These are phyloP conservation scores for Hericium erinaceus DNA, from an alignment of 768 basidiomycete species.

Conservation along the genomic window DNA sequence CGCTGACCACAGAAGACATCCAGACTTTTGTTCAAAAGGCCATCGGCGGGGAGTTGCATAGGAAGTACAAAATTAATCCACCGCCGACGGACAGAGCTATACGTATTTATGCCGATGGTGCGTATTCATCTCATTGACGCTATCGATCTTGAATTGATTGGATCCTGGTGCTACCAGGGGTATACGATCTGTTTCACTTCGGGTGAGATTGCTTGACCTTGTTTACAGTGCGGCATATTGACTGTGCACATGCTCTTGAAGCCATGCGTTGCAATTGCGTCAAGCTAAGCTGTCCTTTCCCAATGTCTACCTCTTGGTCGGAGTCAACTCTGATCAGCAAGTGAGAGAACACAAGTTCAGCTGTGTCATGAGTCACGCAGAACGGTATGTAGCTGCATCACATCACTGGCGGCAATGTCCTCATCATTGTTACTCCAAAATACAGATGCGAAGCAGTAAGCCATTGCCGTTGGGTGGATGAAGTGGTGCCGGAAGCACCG, in stretches of 20 bases:
- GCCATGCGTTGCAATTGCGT: slow-evolving; percentile 90
- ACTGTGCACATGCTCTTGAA: slow-evolving; percentile 22
- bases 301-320: slow-evolving; percentile 82
- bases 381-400: slow-evolving; percentile 44
- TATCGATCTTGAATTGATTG: not conserved
- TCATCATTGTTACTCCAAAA: not conserved
- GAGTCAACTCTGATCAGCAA: slow-evolving; percentile 86
- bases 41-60: slow-evolving; percentile 57
- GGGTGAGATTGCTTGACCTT: slow-evolving; percentile 42
- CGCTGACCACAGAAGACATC: slow-evolving; percentile 68
- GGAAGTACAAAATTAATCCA: slow-evolving; percentile 77
- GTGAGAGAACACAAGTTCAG: slow-evolving; percentile 72
- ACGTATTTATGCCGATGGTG: slow-evolving; percentile 90
- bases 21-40: slow-evolving; percentile 66
- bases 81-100: slow-evolving; percentile 76
- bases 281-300: slow-evolving; percentile 95
- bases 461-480: slow-evolving; percentile 97
- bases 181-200: slow-evolving; percentile 97
- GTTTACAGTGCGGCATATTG: not conserved
- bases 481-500: slow-evolving; percentile 84
- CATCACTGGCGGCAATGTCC: not conserved
- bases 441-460: slow-evolving; percentile 75
- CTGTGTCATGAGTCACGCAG: slow-evolving; percentile 81
- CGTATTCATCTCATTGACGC: slow-evolving; percentile 18
- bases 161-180: slow-evolving; percentile 39